Conservation (phyloP, 441 rosid species). For the Gossypium davidsonii region DNA sequence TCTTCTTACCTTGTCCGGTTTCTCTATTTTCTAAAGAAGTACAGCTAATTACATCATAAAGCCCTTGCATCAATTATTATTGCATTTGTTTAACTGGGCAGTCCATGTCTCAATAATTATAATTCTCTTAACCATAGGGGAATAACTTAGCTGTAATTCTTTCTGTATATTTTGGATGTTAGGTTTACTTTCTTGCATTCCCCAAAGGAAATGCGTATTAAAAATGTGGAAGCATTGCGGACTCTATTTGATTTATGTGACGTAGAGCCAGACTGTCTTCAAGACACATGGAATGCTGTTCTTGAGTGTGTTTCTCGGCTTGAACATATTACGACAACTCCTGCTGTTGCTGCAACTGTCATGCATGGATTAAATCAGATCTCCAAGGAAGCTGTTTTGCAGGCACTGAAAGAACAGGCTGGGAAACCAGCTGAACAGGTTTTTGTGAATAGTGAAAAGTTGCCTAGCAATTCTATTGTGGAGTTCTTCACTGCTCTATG, state of each 20-base stretch:
- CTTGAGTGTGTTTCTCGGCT: conserved; percentile 98
- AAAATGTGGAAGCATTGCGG: conserved; percentile 96
- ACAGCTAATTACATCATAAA: neutral
- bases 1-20: neutral
- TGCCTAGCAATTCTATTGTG: conserved; percentile 89
- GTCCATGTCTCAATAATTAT: neutral
- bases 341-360: conserved; percentile 85
- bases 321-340: conserved; percentile 86
- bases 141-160: conserved; percentile 4
- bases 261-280: conserved; percentile 73
- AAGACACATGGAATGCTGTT: conserved; percentile 99
- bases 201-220: conserved; percentile 95
- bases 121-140: neutral
- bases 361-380: conserved; percentile 98
- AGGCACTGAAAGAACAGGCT: conserved; percentile 77
- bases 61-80: neutral
- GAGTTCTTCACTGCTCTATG: conserved; percentile 98
- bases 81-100: neutral
- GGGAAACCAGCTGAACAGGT: conserved; percentile 98
- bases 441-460: conserved; percentile 82
- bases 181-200: conserved; percentile 99
- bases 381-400: conserved; percentile 93
- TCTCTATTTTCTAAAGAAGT: neutral
- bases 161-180: conserved; percentile 25
- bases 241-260: conserved; percentile 74